Conservation (phyloP, 495 filamentous ascomycete genomes). For the Pseudoneurospora amorphoporcata region DNA sequence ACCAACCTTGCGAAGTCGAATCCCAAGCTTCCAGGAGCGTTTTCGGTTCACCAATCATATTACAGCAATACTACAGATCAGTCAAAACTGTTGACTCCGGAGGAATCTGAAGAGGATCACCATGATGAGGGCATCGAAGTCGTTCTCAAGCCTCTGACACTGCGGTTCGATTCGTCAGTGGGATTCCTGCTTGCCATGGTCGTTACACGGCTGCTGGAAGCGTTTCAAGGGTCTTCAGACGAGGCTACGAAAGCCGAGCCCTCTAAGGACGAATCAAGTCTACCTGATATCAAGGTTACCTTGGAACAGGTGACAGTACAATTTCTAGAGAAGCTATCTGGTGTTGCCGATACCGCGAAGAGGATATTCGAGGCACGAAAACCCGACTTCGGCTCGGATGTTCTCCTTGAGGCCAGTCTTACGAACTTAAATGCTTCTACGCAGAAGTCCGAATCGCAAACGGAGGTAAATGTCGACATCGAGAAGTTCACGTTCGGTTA, state of each 20-base stretch:
- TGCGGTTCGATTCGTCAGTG: constrained; percentile 58
- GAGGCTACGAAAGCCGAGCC: constrained; percentile 17
- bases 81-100: not conserved
- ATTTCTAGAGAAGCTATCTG: constrained; percentile 55
- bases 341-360: constrained; percentile 29
- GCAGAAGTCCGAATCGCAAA: constrained; percentile 17
- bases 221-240: constrained; percentile 23
- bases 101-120: not conserved
- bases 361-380: constrained; percentile 23
- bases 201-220: constrained; percentile 41
- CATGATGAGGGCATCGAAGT: constrained; percentile 39
- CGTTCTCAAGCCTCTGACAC: constrained; percentile 42
- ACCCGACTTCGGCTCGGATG: constrained; percentile 28
- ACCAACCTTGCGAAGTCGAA: constrained; percentile 21
- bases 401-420: constrained; percentile 41
- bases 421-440: constrained; percentile 33
- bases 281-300: constrained; percentile 38
- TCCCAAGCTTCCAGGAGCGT: constrained; percentile 46
- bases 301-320: constrained; percentile 47
- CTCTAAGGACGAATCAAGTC: constrained; percentile 11
- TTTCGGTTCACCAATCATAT: constrained; percentile 35
- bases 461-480: constrained; percentile 38
- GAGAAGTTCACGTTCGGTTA: constrained; percentile 67
- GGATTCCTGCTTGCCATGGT: constrained; percentile 57
- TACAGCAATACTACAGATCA: not conserved